Conservation (phyloP, 805 yeast species). For the Dipodascopsis uninucleata region DNA sequence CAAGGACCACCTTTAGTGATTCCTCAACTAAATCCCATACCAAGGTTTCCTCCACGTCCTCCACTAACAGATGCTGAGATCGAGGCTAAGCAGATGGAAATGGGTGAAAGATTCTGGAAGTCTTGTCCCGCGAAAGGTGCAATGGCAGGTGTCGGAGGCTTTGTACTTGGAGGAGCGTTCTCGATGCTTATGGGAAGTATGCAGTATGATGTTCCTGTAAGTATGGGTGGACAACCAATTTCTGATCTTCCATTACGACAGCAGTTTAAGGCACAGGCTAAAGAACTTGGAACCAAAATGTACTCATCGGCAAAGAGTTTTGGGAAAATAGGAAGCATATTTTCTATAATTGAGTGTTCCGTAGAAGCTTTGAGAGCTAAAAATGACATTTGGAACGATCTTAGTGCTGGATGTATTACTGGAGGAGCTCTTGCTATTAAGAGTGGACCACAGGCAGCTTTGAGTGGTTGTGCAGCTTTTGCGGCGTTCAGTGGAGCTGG, state of each 20-base stretch:
- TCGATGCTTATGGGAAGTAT: conserved; percentile 81
- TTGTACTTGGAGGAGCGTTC: conserved; percentile 90
- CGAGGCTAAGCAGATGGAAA: conserved; percentile 13
- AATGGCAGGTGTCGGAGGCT: conserved; percentile 91
- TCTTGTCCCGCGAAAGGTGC: conserved; percentile 94
- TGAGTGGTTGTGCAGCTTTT: conserved; percentile 93
- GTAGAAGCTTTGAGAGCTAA: conserved; percentile 84
- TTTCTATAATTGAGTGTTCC: conserved; percentile 87
- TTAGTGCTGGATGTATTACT: conserved; percentile 90
- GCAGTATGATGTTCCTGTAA: conserved; percentile 81
- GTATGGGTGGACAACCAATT: conserved; percentile 41
- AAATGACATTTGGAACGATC: conserved; percentile 87
- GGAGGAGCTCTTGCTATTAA: conserved; percentile 94
- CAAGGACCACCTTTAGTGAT: no score
- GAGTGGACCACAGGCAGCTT: conserved; percentile 90
- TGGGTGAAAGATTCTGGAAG: conserved; percentile 33
- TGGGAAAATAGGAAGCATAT: conserved; percentile 87
- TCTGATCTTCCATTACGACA: conserved; percentile 85
- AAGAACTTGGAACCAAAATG: conserved; percentile 90
- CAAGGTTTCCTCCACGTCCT: conserved; percentile 11
- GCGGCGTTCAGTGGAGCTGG: conserved; percentile 89
- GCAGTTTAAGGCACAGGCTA: conserved; percentile 85
- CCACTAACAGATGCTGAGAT: conserved; percentile 17
- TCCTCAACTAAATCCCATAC: no score
- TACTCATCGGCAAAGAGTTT: conserved; percentile 87